Conservation (phyloP, 768 basidiomycete genomes). For the Suillus bovinus region DNA sequence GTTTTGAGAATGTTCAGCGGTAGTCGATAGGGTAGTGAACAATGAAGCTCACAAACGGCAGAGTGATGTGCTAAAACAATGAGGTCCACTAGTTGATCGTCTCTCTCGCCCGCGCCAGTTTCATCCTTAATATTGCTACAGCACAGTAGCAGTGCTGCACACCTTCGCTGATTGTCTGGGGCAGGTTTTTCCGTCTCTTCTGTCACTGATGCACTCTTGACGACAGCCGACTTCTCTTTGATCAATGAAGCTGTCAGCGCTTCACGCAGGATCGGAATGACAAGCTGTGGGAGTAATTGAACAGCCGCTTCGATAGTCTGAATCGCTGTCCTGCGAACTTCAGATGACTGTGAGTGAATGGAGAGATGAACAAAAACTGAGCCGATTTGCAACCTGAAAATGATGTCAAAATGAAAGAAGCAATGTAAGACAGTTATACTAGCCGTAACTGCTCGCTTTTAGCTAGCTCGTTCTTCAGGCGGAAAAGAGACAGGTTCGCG, state of each 20-base stretch:
- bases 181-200: conserved; percentile 41
- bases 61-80: conserved; percentile 77
- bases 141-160: conserved; percentile 55
- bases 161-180: conserved; percentile 51
- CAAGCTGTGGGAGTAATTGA: conserved; percentile 44
- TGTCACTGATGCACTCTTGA: conserved; percentile 21
- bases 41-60: conserved; percentile 49
- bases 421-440: background rate
- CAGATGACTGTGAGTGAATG: conserved; percentile 54
- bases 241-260: conserved; percentile 50
- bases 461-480: conserved; percentile 48
- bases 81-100: conserved; percentile 51
- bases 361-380: conserved; percentile 68
- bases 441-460: conserved; percentile 61
- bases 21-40: background rate
- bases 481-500: conserved; percentile 47
- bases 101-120: conserved; percentile 40
- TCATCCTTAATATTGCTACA: conserved; percentile 39
- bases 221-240: conserved; percentile 34
- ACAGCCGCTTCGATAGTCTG: conserved; percentile 42
- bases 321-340: conserved; percentile 51
- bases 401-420: conserved; percentile 7
- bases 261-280: conserved; percentile 58
- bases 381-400: conserved; percentile 59
- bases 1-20: background rate